A percentile compares a stretch with the other conserved stretches of the same genome.
These are phyloP conservation scores for Smithsoniella earleae DNA, from an alignment of 163 green algal genomes.

Conservation along the genomic window DNA sequence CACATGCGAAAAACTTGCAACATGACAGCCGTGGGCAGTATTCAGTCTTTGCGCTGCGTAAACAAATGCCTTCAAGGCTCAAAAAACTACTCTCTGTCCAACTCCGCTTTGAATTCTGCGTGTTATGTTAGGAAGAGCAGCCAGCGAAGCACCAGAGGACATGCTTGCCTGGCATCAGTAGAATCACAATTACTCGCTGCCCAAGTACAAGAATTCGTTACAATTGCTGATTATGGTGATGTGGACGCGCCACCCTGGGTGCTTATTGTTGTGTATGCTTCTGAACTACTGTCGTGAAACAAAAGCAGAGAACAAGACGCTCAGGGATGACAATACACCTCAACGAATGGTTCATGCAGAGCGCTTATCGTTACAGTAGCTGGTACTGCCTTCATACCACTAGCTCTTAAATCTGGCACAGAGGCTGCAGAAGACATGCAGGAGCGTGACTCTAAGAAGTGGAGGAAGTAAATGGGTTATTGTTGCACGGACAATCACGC, in stretches of 20 bases:
- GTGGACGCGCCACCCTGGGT: background rate
- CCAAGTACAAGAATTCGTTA: background rate
- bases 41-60: no score
- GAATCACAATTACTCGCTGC: background rate
- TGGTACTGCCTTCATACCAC: background rate
- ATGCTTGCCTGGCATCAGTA: no score
- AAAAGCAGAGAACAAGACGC: background rate
- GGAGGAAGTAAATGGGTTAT: background rate
- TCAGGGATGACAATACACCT: background rate
- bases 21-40: no score
- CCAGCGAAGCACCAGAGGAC: background rate
- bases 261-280: background rate
- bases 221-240: background rate
- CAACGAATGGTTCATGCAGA: background rate
- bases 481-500: background rate
- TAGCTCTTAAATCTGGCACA: background rate
- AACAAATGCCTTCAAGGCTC: no score
- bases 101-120: no score
- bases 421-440: slow-evolving; percentile 3
- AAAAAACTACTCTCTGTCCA: no score
- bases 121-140: no score
- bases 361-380: background rate
- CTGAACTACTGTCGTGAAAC: background rate
- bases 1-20: no score
- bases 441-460: slow-evolving; percentile 16